Conservation (phyloP, 2,329 filamentous ascomycete species). For the Fusarium brachygibbosum region DNA sequence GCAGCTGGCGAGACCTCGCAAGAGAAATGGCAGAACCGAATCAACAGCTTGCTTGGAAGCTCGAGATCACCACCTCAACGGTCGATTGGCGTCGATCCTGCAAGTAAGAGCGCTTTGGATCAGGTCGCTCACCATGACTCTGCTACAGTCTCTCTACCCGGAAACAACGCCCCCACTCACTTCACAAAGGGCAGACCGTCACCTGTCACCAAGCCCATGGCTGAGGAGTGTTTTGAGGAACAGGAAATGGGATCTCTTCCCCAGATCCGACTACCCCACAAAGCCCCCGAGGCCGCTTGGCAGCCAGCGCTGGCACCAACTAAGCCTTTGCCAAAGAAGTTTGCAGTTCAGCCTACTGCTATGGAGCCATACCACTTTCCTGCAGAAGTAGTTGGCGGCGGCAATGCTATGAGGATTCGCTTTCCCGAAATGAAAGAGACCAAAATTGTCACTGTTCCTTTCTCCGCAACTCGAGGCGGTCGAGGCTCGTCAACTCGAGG, state of each 20-base stretch:
- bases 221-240: conserved; percentile 84
- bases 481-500: conserved; percentile 48
- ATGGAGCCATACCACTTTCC: conserved; percentile 55
- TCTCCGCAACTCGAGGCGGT: conserved; percentile 51
- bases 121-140: conserved; percentile 62
- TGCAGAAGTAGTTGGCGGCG: conserved; percentile 52
- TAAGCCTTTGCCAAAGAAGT: conserved; percentile 67
- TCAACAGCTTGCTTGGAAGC: conserved; percentile 83
- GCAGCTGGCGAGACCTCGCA: conserved; percentile 55
- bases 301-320: conserved; percentile 67
- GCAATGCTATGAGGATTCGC: conserved; percentile 56
- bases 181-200: conserved; percentile 59
- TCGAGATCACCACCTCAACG: conserved; percentile 71
- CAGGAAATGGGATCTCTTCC: conserved; percentile 85
- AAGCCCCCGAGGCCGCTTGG: conserved; percentile 74
- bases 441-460: conserved; percentile 57
- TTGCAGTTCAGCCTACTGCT: conserved; percentile 58
- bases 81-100: conserved; percentile 73
- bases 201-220: conserved; percentile 75
- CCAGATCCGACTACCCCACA: conserved; percentile 74
- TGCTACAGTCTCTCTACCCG: conserved; percentile 79
- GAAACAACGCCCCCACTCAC: conserved; percentile 32
- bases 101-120: conserved; percentile 76
- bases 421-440: conserved; percentile 59
- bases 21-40: conserved; percentile 81